These are phyloP conservation scores for Gyromitra esculenta DNA, from an alignment of 2,329 filamentous ascomycete species.

Conservation along the genomic window DNA sequence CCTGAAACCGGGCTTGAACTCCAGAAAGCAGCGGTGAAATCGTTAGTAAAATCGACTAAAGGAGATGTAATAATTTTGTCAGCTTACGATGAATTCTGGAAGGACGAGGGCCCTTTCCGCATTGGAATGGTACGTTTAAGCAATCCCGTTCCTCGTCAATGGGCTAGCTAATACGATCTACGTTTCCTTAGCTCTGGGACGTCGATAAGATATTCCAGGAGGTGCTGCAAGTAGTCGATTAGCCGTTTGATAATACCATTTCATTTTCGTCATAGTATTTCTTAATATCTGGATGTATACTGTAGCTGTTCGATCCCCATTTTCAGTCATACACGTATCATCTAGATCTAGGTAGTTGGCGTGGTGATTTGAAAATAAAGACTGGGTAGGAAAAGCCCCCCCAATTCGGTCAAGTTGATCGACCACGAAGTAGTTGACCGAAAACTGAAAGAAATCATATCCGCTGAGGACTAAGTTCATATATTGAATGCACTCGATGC, in stretches of 20 bases:
- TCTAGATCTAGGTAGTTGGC: neutral
- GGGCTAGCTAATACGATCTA: neutral
- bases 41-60: constrained; percentile 62
- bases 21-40: constrained; percentile 72
- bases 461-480: neutral
- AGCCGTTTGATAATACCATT: neutral
- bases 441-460: neutral
- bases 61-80: constrained; percentile 16
- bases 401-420: neutral
- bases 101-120: constrained; percentile 5
- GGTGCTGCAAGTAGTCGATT: constrained; percentile 4
- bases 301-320: neutral
- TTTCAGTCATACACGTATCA: neutral
- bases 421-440: neutral
- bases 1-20: constrained; percentile 72
- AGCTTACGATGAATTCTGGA: constrained; percentile 19
- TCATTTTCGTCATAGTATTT: neutral
- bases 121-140: constrained; percentile 14
- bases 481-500: neutral
- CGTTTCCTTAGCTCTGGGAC: constrained; percentile 5
- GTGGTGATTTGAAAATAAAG: neutral
- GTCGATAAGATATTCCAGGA: constrained; percentile 16
- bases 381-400: neutral
- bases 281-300: neutral
- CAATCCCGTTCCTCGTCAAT: neutral